Conservation (phyloP, 2,329 filamentous ascomycete genomes). For the Fusarium euwallaceae region DNA sequence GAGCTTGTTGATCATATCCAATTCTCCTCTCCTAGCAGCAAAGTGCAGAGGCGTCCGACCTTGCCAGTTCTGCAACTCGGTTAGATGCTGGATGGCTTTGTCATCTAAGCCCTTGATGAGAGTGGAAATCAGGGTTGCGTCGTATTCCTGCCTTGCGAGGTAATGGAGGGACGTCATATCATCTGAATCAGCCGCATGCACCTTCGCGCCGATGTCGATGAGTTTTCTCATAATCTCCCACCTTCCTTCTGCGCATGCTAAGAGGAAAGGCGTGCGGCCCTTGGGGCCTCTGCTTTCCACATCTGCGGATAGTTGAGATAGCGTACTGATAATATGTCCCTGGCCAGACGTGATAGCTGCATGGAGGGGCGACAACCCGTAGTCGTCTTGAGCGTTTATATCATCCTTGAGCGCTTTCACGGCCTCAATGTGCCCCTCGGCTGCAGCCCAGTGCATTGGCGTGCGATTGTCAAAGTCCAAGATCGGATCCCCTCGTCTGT, state of each 20-base stretch:
- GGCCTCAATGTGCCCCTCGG: neutral
- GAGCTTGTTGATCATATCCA: neutral
- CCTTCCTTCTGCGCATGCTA: neutral
- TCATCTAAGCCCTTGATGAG: neutral
- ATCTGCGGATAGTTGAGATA: neutral
- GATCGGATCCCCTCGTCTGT: too few relatives aligned
- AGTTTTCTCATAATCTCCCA: neutral
- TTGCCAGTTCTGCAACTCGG: neutral
- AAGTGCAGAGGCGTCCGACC: neutral
- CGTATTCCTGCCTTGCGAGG: neutral
- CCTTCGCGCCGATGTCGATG: neutral
- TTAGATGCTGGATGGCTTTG: neutral
- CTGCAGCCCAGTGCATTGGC: neutral
- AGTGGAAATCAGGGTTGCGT: neutral
- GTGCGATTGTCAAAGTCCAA: neutral
- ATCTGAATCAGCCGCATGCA: neutral
- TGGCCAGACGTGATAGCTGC: neutral
- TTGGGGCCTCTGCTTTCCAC: neutral
- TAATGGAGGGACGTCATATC: neutral
- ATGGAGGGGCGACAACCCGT: neutral
- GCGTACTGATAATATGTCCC: neutral
- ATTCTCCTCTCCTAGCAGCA: neutral
- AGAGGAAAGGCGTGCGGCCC: neutral
- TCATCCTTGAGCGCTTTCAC: neutral
- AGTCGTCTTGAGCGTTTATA: neutral